Percentiles rank a stretch among this genome's conserved stretches.
Evolutionary conservation across 129 eudicot genomes (phyloP).

Genomic region (Chrysanthemum seticuspe): DNA sequence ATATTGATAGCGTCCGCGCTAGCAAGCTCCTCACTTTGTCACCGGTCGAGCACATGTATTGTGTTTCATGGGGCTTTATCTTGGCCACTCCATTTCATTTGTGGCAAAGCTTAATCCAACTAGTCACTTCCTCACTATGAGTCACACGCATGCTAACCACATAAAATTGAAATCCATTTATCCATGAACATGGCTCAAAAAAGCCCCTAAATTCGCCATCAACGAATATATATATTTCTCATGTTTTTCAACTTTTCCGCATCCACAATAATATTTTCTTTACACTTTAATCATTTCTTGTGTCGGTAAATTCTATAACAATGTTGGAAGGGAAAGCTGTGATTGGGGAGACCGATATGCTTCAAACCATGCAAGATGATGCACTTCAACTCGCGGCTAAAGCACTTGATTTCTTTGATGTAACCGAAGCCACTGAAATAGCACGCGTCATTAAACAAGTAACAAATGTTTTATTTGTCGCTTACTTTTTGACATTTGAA

Average conservation of each 20-base stretch:
- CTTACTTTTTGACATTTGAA: not conserved
- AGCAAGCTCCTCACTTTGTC: not conserved
- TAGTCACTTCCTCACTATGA: not conserved
- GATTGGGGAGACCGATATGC: slow-evolving; percentile 86
- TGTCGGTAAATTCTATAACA: not conserved
- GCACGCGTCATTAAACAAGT: slow-evolving; percentile 88
- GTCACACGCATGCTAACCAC: slow-evolving; percentile 23
- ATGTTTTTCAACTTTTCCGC: slow-evolving; percentile 7
- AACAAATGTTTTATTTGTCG: not conserved
- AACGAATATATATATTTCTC: slow-evolving; percentile 12
- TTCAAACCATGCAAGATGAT: slow-evolving; percentile 70
- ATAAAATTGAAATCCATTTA: slow-evolving; percentile 23
- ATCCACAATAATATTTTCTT: slow-evolving; percentile 19
- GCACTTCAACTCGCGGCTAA: slow-evolving; percentile 85
- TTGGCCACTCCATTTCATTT: slow-evolving; percentile 29
- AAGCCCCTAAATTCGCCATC: slow-evolving; percentile 4
- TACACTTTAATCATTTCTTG: slow-evolving; percentile 12
- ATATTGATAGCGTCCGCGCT: not conserved
- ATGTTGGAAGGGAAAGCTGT: slow-evolving; percentile 94
- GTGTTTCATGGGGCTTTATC: slow-evolving; percentile 12
- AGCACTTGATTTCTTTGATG: slow-evolving; percentile 89
- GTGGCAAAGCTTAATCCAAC: slow-evolving; percentile 37
- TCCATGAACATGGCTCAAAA: slow-evolving; percentile 20
- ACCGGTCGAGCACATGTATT: slow-evolving; percentile 21
- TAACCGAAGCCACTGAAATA: slow-evolving; percentile 73